Conservation (phyloP, 495 filamentous ascomycete species). For the Talaromyces wortmannii region DNA sequence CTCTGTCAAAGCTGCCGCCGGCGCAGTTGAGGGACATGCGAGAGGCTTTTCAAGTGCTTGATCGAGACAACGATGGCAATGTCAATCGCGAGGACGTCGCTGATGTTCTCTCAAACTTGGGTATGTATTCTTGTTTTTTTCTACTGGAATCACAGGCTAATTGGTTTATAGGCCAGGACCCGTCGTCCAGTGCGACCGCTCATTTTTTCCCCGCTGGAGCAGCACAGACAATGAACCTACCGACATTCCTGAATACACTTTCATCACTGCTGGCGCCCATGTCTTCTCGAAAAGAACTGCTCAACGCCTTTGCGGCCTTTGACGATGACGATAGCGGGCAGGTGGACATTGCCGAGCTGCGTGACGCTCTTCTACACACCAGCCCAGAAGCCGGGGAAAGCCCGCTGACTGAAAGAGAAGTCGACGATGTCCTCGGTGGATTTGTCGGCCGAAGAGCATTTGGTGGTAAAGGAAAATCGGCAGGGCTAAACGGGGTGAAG, state of each 20-base stretch:
- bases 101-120: conserved; percentile 73
- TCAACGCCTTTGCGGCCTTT: conserved; percentile 87
- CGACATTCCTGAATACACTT: conserved; percentile 74
- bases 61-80: conserved; percentile 69
- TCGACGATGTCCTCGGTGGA: conserved; percentile 75
- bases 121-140: conserved; percentile 25
- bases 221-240: conserved; percentile 68
- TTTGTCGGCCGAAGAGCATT: conserved; percentile 81
- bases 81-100: conserved; percentile 72
- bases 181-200: conserved; percentile 53
- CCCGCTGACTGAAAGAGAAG: conserved; percentile 63
- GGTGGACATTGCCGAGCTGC: conserved; percentile 74
- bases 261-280: conserved; percentile 64
- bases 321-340: conserved; percentile 94
- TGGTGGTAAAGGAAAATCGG: conserved; percentile 26
- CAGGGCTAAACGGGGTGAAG: conserved; percentile 19
- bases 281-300: conserved; percentile 66
- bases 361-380: conserved; percentile 76
- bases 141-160: neutral
- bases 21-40: conserved; percentile 68
- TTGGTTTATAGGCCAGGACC: conserved; percentile 39
- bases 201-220: conserved; percentile 69
- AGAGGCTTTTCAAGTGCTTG: conserved; percentile 82
- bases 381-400: conserved; percentile 65
- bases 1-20: conserved; percentile 55